phyloP scores from a whole-genome alignment of 352 stramenopile genomes.

The Globisporangium echinulatum region DNA sequence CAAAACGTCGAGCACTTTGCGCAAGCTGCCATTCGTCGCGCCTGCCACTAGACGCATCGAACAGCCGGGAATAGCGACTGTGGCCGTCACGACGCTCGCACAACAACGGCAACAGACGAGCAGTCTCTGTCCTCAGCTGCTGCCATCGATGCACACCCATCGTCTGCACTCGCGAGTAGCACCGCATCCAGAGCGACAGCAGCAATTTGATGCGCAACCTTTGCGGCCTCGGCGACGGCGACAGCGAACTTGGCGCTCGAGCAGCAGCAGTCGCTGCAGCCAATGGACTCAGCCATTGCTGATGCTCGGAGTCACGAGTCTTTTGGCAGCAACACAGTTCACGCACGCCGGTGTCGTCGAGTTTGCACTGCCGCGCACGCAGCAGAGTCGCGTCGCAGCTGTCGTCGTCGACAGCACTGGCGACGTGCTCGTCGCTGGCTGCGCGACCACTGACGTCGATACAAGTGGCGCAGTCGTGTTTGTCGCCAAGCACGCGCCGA shows the following conservation, averaged over 20 bases:
- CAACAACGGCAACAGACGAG: too few relatives aligned
- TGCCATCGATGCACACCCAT: too few relatives aligned
- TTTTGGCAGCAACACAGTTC: not conserved
- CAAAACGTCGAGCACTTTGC: too few relatives aligned
- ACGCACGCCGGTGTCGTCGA: not conserved
- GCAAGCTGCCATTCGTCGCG: too few relatives aligned
- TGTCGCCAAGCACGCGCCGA: conserved; percentile 10
- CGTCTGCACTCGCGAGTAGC: not conserved
- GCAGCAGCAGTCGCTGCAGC: not conserved
- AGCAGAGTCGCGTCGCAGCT: not conserved
- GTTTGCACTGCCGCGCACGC: not conserved
- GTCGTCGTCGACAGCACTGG: conserved; percentile 3
- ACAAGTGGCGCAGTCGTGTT: not conserved
- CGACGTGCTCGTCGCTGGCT: conserved; percentile 3
- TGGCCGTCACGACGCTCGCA: too few relatives aligned
- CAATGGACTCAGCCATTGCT: not conserved
- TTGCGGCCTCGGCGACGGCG: not conserved
- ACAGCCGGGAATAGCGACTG: too few relatives aligned
- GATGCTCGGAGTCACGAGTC: not conserved
- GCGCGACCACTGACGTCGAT: not conserved
- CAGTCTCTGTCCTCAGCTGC: too few relatives aligned
- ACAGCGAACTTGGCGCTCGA: not conserved
- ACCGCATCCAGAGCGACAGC: not conserved
- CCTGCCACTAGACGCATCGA: too few relatives aligned
- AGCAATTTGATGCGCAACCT: not conserved